Percentiles rank a stretch among this genome's conserved stretches.
These are phyloP conservation scores for Talaromyces pinophilus DNA, from an alignment of 2,329 filamentous ascomycete genomes.

Conservation along the genomic window DNA sequence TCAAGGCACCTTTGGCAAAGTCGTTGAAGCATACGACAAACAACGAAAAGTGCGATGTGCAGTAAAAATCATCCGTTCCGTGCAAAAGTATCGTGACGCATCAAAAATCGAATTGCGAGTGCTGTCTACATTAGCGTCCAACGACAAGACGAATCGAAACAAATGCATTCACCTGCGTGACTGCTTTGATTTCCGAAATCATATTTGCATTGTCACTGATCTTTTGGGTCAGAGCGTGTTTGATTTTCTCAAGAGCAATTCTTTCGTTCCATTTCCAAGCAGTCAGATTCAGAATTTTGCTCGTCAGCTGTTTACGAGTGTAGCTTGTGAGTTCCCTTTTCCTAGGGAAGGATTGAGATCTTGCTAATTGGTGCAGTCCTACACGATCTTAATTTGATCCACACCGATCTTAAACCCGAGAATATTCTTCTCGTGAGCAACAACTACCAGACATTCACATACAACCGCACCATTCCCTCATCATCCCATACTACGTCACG, in stretches of 20 bases:
- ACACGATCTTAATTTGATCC: slow-evolving; percentile 94
- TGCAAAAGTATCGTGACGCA: slow-evolving; percentile 97
- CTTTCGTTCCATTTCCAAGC: slow-evolving; percentile 95
- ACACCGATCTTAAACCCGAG: slow-evolving; percentile 75
- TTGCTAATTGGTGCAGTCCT: slow-evolving; percentile 63
- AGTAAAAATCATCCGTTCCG: slow-evolving; percentile 96
- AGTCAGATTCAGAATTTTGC: slow-evolving; percentile 98
- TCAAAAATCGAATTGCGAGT: slow-evolving; percentile 93
- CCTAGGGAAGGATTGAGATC: neutral
- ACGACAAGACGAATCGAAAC: slow-evolving; percentile 89
- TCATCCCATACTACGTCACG: slow-evolving; percentile 61
- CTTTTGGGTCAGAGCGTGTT: slow-evolving; percentile 93
- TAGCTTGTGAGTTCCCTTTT: slow-evolving; percentile 74
- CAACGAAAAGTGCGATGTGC: slow-evolving; percentile 78
- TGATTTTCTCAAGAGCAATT: slow-evolving; percentile 93
- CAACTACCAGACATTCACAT: slow-evolving; percentile 67
- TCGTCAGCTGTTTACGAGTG: slow-evolving; percentile 93
- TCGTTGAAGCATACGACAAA: slow-evolving; percentile 86
- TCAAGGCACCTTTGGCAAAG: slow-evolving; percentile 97
- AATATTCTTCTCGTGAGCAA: slow-evolving; percentile 68
- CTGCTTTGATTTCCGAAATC: slow-evolving; percentile 94
- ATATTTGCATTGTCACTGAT: slow-evolving; percentile 84
- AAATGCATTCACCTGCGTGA: slow-evolving; percentile 95
- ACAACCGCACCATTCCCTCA: slow-evolving; percentile 66
- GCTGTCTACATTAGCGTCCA: slow-evolving; percentile 84